Base-by-base conservation (phyloP, 257 asterid species). In the Solanum ossicruentum region DNA sequence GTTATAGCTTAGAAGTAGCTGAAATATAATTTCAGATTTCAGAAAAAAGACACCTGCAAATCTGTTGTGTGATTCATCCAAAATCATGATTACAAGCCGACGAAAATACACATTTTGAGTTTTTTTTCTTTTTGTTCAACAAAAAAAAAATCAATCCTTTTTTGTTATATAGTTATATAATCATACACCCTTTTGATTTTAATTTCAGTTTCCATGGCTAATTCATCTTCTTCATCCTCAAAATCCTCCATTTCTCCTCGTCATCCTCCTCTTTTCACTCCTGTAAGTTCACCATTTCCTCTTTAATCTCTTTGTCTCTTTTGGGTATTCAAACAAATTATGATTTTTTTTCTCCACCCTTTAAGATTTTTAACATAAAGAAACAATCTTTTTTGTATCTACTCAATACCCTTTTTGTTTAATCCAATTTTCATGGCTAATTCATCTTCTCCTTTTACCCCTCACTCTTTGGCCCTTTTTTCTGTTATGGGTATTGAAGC, bases 251-350 rank as follows among this genome's bases (percentile, higher is more conserved):
- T 92, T 84, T 94, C 98, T 65, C 97, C 98, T 81, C 95, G 87
- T 86, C 90, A 86, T 77, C 91, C 93, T 69, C 88, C 93, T 86
- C 95, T 93, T n/a, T 93, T 96, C 88, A 92, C 97, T 73, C 98
- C 98, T 49, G 98, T 95, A 85, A 91, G 92, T 32, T 13, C 60
- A 79, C 75, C 41, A 5, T 17, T 49, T 80, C 28, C 0, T 39
- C 54, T 70, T 8, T 70, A 17, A 36, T 41, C 15, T 13, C 23
- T 28, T 41, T 26, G 21, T 70, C 70, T 61, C 6, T 17, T 55
- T 81, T 82, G 10, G 82, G 8, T 69, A 69, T 69, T 69, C 49
- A 17, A 16, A 51, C 52, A 69, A 69, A 69, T 69, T 15, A 4
- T 67, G 49, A 67, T 67, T 12, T 66, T 13, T 57, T 13, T 13